phyloP scores from a whole-genome alignment of 192 early-diverging fungal species.

The Spinellus fusiger region DNA sequence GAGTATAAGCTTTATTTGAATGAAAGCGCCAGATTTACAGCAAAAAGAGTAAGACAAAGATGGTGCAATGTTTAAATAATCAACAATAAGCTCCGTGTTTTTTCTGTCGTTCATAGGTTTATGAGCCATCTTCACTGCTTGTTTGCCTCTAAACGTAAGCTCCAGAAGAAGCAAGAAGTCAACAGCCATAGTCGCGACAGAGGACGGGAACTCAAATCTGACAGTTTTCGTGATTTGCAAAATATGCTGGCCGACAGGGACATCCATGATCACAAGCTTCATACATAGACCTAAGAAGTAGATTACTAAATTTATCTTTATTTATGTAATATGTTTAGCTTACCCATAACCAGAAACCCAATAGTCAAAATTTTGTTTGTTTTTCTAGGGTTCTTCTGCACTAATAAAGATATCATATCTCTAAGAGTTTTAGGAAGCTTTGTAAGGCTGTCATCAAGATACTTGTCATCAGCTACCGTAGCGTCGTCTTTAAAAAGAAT shows the following conservation, averaged over 20 bases:
- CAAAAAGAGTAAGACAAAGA: slow-evolving; percentile 1
- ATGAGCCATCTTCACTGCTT: neutral
- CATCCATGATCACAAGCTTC: slow-evolving; percentile 3
- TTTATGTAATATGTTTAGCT: slow-evolving; percentile 2
- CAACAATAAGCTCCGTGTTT: neutral
- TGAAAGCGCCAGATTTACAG: neutral
- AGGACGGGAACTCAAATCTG: slow-evolving; percentile 2
- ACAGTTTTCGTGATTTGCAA: neutral
- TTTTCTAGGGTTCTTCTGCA: too few relatives aligned
- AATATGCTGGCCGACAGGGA: neutral
- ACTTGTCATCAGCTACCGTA: too few relatives aligned
- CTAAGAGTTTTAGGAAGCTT: too few relatives aligned
- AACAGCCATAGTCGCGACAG: neutral
- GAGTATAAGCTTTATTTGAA: neutral
- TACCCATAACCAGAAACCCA: slow-evolving; percentile 5
- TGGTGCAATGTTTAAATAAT: neutral
- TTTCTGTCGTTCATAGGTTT: neutral
- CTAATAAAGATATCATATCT: too few relatives aligned
- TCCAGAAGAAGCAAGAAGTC: neutral
- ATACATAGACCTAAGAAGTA: slow-evolving; percentile 2
- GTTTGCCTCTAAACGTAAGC: neutral
- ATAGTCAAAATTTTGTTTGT: too few relatives aligned
- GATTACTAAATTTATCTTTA: slow-evolving; percentile 1
- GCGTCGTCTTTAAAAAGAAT: too few relatives aligned
- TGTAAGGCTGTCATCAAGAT: too few relatives aligned